A percentile compares a stretch with the other conserved stretches of the same genome.
Conservation (phyloP, 2,329 filamentous ascomycete genomes). For the Ciborinia camelliae region DNA sequence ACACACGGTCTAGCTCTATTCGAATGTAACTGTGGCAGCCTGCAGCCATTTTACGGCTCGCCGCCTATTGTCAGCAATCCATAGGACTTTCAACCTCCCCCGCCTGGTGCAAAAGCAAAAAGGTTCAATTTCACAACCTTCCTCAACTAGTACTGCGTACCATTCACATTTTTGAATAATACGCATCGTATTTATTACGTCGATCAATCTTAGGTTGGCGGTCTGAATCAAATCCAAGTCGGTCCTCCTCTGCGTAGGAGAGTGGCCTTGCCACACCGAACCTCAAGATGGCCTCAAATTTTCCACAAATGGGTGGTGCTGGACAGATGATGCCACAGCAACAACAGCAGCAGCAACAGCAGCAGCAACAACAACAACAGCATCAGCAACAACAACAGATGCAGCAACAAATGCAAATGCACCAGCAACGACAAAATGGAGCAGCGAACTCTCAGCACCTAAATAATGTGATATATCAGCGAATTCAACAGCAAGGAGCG, state of each 20-base stretch:
- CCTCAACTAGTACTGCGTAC: constrained; percentile 8
- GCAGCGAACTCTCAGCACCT: constrained; percentile 28
- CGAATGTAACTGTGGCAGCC: constrained; percentile 32
- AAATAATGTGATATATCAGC: constrained; percentile 32
- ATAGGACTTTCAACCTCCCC: constrained; percentile 20
- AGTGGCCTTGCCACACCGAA: constrained; percentile 31
- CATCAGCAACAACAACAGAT: constrained; percentile 19
- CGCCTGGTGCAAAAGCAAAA: constrained; percentile 19
- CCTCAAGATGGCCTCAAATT: constrained; percentile 36
- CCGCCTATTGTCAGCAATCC: constrained; percentile 31
- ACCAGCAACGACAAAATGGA: background rate
- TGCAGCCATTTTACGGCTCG: constrained; percentile 32
- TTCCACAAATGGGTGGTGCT: constrained; percentile 35
- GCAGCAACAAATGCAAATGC: background rate
- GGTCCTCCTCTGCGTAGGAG: constrained; percentile 28
- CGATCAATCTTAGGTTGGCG: constrained; percentile 17
- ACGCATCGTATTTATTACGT: constrained; percentile 12
- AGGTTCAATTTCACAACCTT: constrained; percentile 3
- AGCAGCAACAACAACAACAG: constrained; percentile 25
- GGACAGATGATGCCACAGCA: constrained; percentile 35
- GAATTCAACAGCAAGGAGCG: constrained; percentile 30
- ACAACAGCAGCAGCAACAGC: constrained; percentile 28
- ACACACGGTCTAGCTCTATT: constrained; percentile 33
- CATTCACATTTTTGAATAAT: constrained; percentile 15
- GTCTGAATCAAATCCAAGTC: constrained; percentile 25